Evolutionary conservation across 2,329 filamentous ascomycete species (phyloP).

Genomic region (Ophiostoma montium): DNA sequence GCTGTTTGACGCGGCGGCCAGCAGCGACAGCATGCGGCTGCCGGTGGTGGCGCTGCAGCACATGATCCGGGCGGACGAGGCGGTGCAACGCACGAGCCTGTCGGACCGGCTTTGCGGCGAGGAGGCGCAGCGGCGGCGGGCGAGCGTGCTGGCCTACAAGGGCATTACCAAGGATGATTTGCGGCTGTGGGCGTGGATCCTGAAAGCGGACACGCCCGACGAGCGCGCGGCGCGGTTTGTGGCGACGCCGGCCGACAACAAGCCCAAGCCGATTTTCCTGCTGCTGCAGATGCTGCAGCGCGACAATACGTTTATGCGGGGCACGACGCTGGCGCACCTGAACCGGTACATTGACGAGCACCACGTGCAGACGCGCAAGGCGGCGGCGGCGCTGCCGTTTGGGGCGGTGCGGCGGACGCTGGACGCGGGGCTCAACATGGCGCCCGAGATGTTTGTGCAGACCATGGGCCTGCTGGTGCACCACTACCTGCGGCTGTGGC

Average conservation of each 20-base stretch:
- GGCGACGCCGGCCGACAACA: slow-evolving; percentile 14
- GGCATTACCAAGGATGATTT: slow-evolving; percentile 23
- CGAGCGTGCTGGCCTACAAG: slow-evolving; percentile 19
- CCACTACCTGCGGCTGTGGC: slow-evolving; percentile 20
- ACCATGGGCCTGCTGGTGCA: slow-evolving; percentile 17
- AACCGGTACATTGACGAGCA: slow-evolving; percentile 19
- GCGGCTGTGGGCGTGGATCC: slow-evolving; percentile 28
- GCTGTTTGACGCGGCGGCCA: slow-evolving; percentile 12
- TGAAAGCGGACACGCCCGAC: slow-evolving; percentile 23
- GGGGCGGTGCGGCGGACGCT: slow-evolving; percentile 12
- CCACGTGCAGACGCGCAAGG: slow-evolving; percentile 7
- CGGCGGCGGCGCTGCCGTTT: slow-evolving; percentile 5
- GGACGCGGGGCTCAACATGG: slow-evolving; percentile 16
- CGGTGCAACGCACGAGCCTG: slow-evolving; percentile 11
- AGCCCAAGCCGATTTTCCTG: slow-evolving; percentile 27
- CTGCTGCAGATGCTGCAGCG: slow-evolving; percentile 23
- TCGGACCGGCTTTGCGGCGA: slow-evolving; percentile 10
- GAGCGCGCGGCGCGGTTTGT: slow-evolving; percentile 23
- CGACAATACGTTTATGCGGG: slow-evolving; percentile 20
- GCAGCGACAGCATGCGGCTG: slow-evolving; percentile 15
- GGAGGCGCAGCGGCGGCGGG: slow-evolving; percentile 2
- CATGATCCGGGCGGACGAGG: slow-evolving; percentile 15
- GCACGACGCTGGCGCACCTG: slow-evolving; percentile 19
- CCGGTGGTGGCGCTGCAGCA: slow-evolving; percentile 17
- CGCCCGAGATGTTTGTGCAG: slow-evolving; percentile 13